Percentiles rank a stretch among this genome's conserved stretches.
Evolutionary conservation across 1,284 basidiomycete genomes (phyloP).

Genomic region (Fomitopsis pinicola): DNA sequence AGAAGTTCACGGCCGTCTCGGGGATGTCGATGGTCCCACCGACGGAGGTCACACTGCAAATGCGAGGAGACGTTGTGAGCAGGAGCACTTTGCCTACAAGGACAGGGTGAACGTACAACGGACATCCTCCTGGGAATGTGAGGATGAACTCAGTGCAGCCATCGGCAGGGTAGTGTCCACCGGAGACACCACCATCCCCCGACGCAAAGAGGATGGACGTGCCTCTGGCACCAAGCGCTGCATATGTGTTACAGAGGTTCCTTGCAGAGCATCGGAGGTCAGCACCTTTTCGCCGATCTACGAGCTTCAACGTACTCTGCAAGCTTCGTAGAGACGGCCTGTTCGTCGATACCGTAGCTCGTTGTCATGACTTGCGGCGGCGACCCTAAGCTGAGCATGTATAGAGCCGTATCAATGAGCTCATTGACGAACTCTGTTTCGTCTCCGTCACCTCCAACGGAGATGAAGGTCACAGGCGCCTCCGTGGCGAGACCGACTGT

Average conservation of each 20-base stretch:
- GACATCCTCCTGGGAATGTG: slow-evolving; percentile 62
- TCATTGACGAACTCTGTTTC: slow-evolving; percentile 17
- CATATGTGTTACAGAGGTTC: slow-evolving; percentile 18
- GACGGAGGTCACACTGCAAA: slow-evolving; percentile 47
- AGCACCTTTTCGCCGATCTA: not conserved
- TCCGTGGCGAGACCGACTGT: slow-evolving; percentile 57
- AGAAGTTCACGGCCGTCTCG: slow-evolving; percentile 41
- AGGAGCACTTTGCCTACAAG: slow-evolving; percentile 1
- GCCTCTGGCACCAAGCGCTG: slow-evolving; percentile 54
- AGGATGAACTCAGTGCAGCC: slow-evolving; percentile 53
- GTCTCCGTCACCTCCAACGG: slow-evolving; percentile 14
- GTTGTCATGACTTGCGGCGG: slow-evolving; percentile 31
- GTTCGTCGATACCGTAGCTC: slow-evolving; percentile 54
- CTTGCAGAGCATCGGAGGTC: not conserved
- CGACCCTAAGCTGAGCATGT: slow-evolving; percentile 22
- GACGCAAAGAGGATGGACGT: slow-evolving; percentile 59
- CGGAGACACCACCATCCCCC: slow-evolving; percentile 60
- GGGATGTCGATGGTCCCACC: slow-evolving; percentile 46
- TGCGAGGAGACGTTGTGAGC: too few relatives aligned
- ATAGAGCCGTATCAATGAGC: slow-evolving; percentile 30
- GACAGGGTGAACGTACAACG: slow-evolving; percentile 45
- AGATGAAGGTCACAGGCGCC: slow-evolving; percentile 22
- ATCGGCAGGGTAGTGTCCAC: slow-evolving; percentile 41
- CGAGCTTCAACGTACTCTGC: slow-evolving; percentile 50
- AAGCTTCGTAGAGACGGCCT: slow-evolving; percentile 40